Base-by-base conservation (phyloP, 2,329 filamentous ascomycete species). In the Cryphonectria japonica region DNA sequence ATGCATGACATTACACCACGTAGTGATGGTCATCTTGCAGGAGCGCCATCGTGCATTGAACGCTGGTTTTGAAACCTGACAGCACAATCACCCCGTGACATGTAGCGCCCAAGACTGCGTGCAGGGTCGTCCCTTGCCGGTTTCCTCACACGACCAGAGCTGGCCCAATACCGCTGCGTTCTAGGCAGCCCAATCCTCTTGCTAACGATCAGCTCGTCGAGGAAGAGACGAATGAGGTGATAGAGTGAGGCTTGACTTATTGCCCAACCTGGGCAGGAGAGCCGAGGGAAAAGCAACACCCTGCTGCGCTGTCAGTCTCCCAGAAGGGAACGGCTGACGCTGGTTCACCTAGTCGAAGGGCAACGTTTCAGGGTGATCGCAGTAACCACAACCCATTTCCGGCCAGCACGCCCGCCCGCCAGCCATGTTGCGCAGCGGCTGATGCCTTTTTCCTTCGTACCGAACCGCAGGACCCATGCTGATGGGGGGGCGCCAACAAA, bases 391-490 rank as follows among this genome's bases (percentile, higher is more conserved):
- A 34, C 32, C 59, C 26, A 54, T 11, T 37, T 26, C 43, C 14
- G 43, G 67, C 43, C 29, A 50, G 26, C 54, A 57, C 46, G 41
- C 5, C 26, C 59, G 70, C 54, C 57, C 29, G 59, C 50, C 39
- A 66, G 26, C 52, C 16, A 41, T 16, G 54, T 69, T 61, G 63
- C 37, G 59, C 32, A 62, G 59, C 43, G 59, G 32, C 67, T 64
- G 60, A 64, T 75, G 73, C 71, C 73, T 72, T 74, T 73, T 50
- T 50, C 26, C 26, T n/a, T 50, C 50, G 64, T 74, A 74, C 71
- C 75, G 72, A 69, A 74, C 64, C 73, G 74, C 74, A 71, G 68
- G 70, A 26, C 73, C 72, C 71, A 59, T 75, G 74, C 75, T 73
- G 71, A 76, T 41, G 61, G 61, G 68, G 37, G 61, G 68, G 37